Evolutionary conservation across 2,329 filamentous ascomycete genomes (phyloP), one percentile per base, ranked within the genome.

Genomic region (Aspergillus uvarum): DNA sequence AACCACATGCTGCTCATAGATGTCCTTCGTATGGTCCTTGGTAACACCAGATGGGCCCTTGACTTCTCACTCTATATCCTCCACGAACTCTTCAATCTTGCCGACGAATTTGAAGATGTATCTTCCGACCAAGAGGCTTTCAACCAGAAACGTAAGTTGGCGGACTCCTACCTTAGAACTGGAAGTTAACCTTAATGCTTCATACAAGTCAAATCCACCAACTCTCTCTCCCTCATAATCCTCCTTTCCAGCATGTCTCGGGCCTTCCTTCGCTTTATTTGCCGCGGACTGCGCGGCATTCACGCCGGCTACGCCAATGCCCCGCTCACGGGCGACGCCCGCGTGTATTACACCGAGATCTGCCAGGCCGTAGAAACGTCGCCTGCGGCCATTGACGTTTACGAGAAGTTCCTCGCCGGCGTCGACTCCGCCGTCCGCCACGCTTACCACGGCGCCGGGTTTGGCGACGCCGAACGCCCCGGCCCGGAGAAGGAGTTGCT

Each of bases 31-130:
- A 85, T 88, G 49, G 79, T 96, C 11, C 84, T 88, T 5, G 90
- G 91, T 22, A 89, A 92, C 57, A 86, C 89, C 4, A 88, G 85
- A 70, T 97, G 93, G 93, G 85, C 86, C 0, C 81, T 92, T 38
- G 89, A 94, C 63, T 79, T 87, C 54, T 80, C 83, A 61, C 77
- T 81, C 21, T 86, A 81, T 68, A 75, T 87, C 29, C 69, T 87
- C 47, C 82, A 85, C 65, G 81, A 83, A 31, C 72, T 88, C 44
- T 76, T 81, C 58, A 72, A 77, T 19, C 71, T 82, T 35, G 74
- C 76, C 14, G 74, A 80, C 52, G 74, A 74, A 5, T 69, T 79
- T 32, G 72, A 76, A 59, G 63, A 61, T 47, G 56, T 74, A 14
- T 65, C 73, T 21, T 62, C 67, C 32, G 72, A 75, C 55, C 67